Percentiles rank a stretch among this genome's conserved stretches.
phyloP scores from a whole-genome alignment of 2,329 filamentous ascomycete species.

The Sporothrix inflata region DNA sequence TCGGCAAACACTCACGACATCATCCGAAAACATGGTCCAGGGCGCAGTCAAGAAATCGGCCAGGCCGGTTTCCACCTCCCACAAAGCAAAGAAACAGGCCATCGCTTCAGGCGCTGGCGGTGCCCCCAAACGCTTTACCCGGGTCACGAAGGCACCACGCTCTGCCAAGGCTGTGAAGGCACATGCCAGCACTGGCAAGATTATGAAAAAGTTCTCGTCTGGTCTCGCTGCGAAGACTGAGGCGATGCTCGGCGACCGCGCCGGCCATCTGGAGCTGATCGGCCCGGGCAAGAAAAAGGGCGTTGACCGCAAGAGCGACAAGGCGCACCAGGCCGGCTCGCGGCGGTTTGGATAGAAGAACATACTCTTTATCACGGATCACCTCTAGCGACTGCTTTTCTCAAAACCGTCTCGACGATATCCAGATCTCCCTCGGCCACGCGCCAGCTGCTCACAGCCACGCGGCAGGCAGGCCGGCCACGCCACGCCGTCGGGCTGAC shows the following conservation, averaged over 20 bases:
- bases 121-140: conserved; percentile 46
- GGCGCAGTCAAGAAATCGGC: conserved; percentile 55
- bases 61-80: conserved; percentile 38
- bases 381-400: not conserved
- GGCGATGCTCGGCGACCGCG: conserved; percentile 60
- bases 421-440: conserved; percentile 70
- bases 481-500: conserved; percentile 82
- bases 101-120: conserved; percentile 35
- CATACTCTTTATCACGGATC: not conserved
- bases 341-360: conserved; percentile 57
- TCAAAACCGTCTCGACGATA: conserved; percentile 66
- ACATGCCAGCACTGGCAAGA: conserved; percentile 53
- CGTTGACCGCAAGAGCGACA: conserved; percentile 32
- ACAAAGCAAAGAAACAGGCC: conserved; percentile 44
- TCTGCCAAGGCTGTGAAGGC: conserved; percentile 39
- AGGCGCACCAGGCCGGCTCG: conserved; percentile 50
- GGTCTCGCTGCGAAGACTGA: conserved; percentile 60
- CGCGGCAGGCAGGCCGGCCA: conserved; percentile 72
- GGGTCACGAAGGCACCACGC: conserved; percentile 55
- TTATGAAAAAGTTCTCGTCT: conserved; percentile 58
- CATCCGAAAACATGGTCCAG: conserved; percentile 53
- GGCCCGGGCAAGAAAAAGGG: conserved; percentile 56
- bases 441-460: conserved; percentile 86
- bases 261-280: conserved; percentile 63
- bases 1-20: not conserved